These are phyloP conservation scores for Cylindrodendrum hubeiense DNA, from an alignment of 2,329 filamentous ascomycete species.

Conservation along the genomic window DNA sequence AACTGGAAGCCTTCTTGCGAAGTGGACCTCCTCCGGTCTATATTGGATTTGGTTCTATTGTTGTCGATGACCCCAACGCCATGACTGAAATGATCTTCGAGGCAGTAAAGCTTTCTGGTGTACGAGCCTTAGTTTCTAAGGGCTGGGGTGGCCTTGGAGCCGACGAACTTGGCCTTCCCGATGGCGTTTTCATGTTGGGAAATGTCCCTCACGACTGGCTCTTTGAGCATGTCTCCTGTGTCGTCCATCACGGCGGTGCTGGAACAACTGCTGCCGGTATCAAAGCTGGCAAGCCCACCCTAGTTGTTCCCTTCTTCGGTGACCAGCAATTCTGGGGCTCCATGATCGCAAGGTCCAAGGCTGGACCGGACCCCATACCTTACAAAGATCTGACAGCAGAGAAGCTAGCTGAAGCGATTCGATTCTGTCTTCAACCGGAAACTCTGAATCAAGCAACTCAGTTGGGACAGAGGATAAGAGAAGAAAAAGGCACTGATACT, in stretches of 20 bases:
- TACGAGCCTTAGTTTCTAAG: conserved; percentile 86
- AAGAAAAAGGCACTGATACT: conserved; percentile 73
- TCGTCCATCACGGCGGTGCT: conserved; percentile 90
- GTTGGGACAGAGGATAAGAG: conserved; percentile 73
- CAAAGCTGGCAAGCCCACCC: conserved; percentile 81
- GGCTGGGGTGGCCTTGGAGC: conserved; percentile 89
- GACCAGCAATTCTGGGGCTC: conserved; percentile 88
- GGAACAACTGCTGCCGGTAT: conserved; percentile 92
- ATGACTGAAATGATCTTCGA: conserved; percentile 81
- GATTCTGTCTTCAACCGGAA: conserved; percentile 69
- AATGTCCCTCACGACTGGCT: conserved; percentile 93
- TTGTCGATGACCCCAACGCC: conserved; percentile 79
- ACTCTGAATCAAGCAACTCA: conserved; percentile 68
- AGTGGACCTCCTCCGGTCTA: conserved; percentile 81
- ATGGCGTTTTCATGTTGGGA: conserved; percentile 84
- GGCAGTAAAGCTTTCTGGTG: conserved; percentile 73
- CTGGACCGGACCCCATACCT: conserved; percentile 77
- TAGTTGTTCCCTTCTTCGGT: conserved; percentile 89
- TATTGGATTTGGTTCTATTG: conserved; percentile 87
- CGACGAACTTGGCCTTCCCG: conserved; percentile 76
- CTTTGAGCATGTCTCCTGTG: conserved; percentile 82
- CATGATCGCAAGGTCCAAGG: conserved; percentile 79
- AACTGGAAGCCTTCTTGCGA: conserved; percentile 75
- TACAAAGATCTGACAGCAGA: conserved; percentile 76
- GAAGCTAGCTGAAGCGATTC: conserved; percentile 74